Evolutionary conservation across 495 filamentous ascomycete genomes (phyloP).

Genomic region (Bathelium albidoporum): DNA sequence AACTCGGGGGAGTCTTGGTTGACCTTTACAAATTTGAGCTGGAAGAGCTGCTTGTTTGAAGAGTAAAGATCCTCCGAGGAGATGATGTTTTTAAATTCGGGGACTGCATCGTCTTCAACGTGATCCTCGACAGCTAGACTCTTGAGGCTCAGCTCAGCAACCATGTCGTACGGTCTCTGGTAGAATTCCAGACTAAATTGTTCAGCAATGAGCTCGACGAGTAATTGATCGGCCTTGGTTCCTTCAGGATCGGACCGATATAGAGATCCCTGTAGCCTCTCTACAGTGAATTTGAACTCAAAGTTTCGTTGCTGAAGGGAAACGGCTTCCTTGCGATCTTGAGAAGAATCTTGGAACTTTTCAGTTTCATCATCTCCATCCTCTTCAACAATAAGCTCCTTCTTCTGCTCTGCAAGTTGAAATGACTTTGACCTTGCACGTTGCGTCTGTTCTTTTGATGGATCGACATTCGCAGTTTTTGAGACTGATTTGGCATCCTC

Average conservation of each 20-base stretch:
- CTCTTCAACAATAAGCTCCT: conserved; percentile 68
- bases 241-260: conserved; percentile 78
- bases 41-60: conserved; percentile 67
- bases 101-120: conserved; percentile 74
- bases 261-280: conserved; percentile 81
- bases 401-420: conserved; percentile 53
- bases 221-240: conserved; percentile 62
- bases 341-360: conserved; percentile 40
- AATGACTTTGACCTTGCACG: conserved; percentile 50
- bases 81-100: conserved; percentile 92
- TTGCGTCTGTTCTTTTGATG: conserved; percentile 10
- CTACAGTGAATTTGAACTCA: conserved; percentile 92
- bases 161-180: conserved; percentile 81
- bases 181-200: conserved; percentile 79
- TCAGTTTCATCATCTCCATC: conserved; percentile 52
- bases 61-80: conserved; percentile 70
- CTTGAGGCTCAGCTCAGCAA: conserved; percentile 74
- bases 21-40: conserved; percentile 78
- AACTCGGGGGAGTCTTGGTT: conserved; percentile 90
- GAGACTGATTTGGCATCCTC: conserved; percentile 10
- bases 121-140: conserved; percentile 90
- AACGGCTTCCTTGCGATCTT: conserved; percentile 46
- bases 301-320: conserved; percentile 80
- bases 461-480: not conserved
- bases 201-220: conserved; percentile 87